Conservation (phyloP, 1,139 yeast genomes). For the Candida sp. region DNA sequence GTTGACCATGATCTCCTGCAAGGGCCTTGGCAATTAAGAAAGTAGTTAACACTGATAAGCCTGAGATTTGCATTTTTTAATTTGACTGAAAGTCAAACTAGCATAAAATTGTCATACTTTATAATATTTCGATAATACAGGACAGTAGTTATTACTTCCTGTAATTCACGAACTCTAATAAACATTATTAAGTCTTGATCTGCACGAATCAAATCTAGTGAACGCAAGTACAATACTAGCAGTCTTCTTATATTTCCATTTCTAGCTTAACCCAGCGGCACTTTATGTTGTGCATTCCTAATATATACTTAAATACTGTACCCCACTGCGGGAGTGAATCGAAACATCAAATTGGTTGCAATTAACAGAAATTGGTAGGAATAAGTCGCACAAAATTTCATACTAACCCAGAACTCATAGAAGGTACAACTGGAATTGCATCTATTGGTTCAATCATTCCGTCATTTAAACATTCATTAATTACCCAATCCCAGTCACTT, state of each 20-base stretch:
- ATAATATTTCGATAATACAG: background rate
- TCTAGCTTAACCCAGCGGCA: too few relatives aligned
- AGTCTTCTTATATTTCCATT: too few relatives aligned
- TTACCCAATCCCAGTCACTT: constrained; percentile 58
- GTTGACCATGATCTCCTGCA: background rate
- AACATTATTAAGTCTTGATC: background rate
- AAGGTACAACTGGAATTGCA: constrained; percentile 30
- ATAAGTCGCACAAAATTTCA: too few relatives aligned
- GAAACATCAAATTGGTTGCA: background rate
- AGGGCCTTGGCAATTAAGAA: background rate
- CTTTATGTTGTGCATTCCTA: background rate
- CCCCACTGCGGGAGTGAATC: background rate
- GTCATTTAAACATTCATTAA: constrained; percentile 39
- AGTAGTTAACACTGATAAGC: background rate
- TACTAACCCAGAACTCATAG: constrained; percentile 19
- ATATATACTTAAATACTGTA: background rate
- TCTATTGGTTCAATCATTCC: constrained; percentile 34
- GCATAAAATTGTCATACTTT: background rate
- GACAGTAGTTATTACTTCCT: background rate
- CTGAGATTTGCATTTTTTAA: background rate
- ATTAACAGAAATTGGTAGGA: too few relatives aligned
- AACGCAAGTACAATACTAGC: too few relatives aligned
- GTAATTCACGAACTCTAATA: too few relatives aligned
- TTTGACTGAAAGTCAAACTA: too few relatives aligned
- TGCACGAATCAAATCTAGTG: background rate